Evolutionary conservation across 805 yeast genomes (phyloP).

Genomic region (Wickerhamomyces alni): DNA sequence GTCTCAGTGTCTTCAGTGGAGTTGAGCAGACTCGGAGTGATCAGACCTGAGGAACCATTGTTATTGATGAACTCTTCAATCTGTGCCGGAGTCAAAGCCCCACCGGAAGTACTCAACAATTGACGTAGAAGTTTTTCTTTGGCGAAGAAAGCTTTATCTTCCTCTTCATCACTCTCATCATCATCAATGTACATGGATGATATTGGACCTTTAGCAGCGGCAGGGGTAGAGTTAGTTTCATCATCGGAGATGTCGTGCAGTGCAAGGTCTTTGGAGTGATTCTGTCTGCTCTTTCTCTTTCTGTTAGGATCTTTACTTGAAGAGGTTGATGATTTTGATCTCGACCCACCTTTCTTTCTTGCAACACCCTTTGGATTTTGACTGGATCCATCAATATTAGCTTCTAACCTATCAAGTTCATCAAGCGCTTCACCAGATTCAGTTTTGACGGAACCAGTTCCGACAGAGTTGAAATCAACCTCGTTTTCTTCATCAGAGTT

Average conservation of each 20-base stretch:
- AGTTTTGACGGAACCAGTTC: constrained; percentile 18
- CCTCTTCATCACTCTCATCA: constrained; percentile 56
- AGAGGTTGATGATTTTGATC: not conserved
- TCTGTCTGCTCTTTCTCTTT: constrained; percentile 8
- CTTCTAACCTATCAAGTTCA: constrained; percentile 14
- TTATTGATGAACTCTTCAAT: constrained; percentile 8
- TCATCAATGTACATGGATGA: constrained; percentile 54
- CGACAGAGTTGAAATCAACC: not conserved
- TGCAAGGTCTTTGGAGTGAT: constrained; percentile 12
- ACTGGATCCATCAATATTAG: not conserved
- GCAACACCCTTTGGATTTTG: constrained; percentile 17
- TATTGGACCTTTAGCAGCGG: constrained; percentile 16
- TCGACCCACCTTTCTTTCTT: constrained; percentile 3
- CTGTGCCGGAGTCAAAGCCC: constrained; percentile 10
- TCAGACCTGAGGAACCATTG: too few species aligned
- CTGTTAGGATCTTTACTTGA: constrained; percentile 3
- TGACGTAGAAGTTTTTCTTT: constrained; percentile 47
- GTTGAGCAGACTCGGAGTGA: not conserved
- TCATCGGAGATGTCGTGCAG: constrained; percentile 29
- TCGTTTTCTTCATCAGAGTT: too few species aligned
- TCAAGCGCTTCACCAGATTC: constrained; percentile 26
- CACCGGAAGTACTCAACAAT: constrained; percentile 14
- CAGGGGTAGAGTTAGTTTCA: constrained; percentile 12
- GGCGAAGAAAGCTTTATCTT: constrained; percentile 44
- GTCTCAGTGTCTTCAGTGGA: too few species aligned